Conservation (phyloP, 148 eudicot species). For the Arctostaphylos glauca region DNA sequence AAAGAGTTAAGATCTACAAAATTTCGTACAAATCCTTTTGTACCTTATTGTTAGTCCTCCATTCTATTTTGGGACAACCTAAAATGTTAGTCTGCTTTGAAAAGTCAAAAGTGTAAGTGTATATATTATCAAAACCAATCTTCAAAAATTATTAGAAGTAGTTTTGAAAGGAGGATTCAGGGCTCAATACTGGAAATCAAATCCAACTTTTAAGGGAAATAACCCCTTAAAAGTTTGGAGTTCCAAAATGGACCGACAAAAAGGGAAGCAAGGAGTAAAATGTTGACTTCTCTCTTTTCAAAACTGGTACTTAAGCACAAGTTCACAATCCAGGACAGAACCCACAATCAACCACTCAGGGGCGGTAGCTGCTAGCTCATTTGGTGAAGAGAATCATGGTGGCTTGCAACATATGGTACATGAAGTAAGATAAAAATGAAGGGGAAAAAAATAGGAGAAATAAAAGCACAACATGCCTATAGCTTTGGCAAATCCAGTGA, state of each 20-base stretch:
- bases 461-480: slow-evolving; percentile 45
- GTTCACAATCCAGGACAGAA: slow-evolving; percentile 1
- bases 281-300: background rate
- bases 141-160: background rate
- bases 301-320: background rate
- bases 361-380: background rate
- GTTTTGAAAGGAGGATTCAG: background rate
- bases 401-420: background rate
- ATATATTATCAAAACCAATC: background rate
- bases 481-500: slow-evolving; percentile 93
- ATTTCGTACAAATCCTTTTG: background rate
- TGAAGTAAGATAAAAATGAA: background rate
- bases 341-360: background rate
- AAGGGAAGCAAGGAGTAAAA: background rate
- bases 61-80: background rate
- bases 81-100: background rate
- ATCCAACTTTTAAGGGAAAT: background rate
- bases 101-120: background rate
- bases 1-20: background rate
- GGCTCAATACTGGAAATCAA: background rate
- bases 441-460: background rate
- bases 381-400: background rate
- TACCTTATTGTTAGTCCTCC: background rate
- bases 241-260: too few species aligned
- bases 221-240: background rate